phyloP scores from a whole-genome alignment of 129 eudicot genomes.

The Apium graveolens region DNA sequence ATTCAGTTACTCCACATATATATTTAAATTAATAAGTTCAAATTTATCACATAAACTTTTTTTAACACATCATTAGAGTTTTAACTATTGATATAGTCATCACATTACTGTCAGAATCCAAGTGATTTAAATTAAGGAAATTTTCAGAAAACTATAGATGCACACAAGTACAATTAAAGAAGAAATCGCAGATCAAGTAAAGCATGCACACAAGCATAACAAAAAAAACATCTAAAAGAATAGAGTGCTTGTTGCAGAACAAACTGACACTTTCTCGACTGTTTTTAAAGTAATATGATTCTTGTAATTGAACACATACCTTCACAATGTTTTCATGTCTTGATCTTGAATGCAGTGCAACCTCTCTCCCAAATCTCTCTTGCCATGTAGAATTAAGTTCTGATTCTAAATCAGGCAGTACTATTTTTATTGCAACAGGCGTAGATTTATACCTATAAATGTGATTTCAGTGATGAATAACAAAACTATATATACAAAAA shows the following conservation, averaged over 20 bases:
- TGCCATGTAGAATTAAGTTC: conserved; percentile 19
- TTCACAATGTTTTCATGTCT: conserved; percentile 37
- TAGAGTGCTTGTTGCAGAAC: neutral
- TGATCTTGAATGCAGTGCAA: conserved; percentile 25
- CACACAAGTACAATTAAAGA: neutral
- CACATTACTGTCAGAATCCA: neutral
- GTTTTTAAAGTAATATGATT: neutral
- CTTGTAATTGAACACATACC: conserved; percentile 18
- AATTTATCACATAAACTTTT: neutral
- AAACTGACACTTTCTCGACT: neutral
- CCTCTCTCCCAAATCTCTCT: conserved; percentile 30
- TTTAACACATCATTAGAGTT: neutral
- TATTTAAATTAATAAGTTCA: neutral
- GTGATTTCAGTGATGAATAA: too few relatives aligned
- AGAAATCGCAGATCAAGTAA: neutral
- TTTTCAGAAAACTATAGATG: neutral
- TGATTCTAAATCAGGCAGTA: conserved; percentile 16
- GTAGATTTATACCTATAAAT: conserved; percentile 29
- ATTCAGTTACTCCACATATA: neutral
- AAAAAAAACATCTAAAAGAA: neutral
- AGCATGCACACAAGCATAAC: neutral
- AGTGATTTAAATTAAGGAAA: neutral
- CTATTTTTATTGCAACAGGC: conserved; percentile 33
- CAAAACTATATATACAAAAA: neutral
- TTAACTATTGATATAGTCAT: neutral